Conservation (phyloP, 2,329 filamentous ascomycete genomes). For the Fusarium sp. region DNA sequence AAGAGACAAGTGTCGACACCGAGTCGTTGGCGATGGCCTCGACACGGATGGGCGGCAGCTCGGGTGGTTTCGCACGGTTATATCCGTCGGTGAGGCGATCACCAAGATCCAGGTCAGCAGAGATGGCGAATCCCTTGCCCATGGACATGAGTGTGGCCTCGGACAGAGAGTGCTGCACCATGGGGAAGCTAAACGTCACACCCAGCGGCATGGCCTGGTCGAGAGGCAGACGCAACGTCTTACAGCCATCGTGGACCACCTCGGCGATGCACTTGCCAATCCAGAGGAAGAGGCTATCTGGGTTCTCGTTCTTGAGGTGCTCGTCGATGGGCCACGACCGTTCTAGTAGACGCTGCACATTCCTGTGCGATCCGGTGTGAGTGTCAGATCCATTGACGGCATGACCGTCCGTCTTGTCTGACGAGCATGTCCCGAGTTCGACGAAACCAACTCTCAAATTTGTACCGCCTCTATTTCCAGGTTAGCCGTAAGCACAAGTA, state of each 20-base stretch:
- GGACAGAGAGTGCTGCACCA: constrained; percentile 71
- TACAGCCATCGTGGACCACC: constrained; percentile 71
- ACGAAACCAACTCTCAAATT: constrained; percentile 77
- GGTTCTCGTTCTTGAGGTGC: constrained; percentile 77
- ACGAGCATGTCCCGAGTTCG: constrained; percentile 58
- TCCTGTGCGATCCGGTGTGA: constrained; percentile 40
- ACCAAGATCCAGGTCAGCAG: constrained; percentile 69
- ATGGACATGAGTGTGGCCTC: constrained; percentile 73
- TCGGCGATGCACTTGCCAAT: constrained; percentile 81
- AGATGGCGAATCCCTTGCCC: constrained; percentile 77
- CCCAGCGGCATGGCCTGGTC: constrained; percentile 68
- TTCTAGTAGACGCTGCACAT: constrained; percentile 70
- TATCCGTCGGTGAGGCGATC: constrained; percentile 70
- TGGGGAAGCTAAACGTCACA: constrained; percentile 78
- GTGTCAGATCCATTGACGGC: constrained; percentile 21
- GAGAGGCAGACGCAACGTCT: constrained; percentile 53
- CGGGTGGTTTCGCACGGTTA: constrained; percentile 55
- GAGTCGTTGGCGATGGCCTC: constrained; percentile 85
- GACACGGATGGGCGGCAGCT: constrained; percentile 74
- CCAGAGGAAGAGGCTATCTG: constrained; percentile 82
- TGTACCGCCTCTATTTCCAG: constrained; percentile 71
- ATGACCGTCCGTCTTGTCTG: constrained; percentile 13
- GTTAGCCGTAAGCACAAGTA: constrained; percentile 7
- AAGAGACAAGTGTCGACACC: constrained; percentile 81
- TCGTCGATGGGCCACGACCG: constrained; percentile 80